Evolutionary conservation across 306 rosid genomes (phyloP).

Genomic region (Sicyos baderoa): DNA sequence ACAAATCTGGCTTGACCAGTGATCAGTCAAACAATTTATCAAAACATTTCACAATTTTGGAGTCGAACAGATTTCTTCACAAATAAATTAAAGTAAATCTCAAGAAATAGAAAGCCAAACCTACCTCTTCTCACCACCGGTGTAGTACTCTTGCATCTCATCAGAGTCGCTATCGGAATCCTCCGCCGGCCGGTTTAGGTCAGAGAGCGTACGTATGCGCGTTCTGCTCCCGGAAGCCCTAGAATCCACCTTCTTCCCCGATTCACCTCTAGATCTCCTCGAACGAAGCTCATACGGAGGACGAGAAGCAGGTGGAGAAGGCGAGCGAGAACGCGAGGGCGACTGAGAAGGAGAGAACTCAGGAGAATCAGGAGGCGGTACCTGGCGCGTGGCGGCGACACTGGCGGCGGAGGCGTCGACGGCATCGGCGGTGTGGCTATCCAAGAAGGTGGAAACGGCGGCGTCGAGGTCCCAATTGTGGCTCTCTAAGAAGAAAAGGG

Average conservation of each 20-base stretch:
- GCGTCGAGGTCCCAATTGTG: slow-evolving; percentile 86
- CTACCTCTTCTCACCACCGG: slow-evolving; percentile 92
- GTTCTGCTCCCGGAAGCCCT: slow-evolving; percentile 38
- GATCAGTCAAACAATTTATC: not conserved
- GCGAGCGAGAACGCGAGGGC: slow-evolving; percentile 32
- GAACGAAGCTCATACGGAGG: slow-evolving; percentile 72
- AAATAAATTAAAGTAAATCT: not conserved
- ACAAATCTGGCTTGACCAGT: not conserved
- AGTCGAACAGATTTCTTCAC: not conserved
- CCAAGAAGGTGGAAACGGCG: slow-evolving; percentile 75
- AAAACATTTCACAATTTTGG: not conserved
- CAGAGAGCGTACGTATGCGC: slow-evolving; percentile 50
- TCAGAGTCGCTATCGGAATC: slow-evolving; percentile 58
- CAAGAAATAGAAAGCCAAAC: not conserved
- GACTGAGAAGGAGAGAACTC: slow-evolving; percentile 21
- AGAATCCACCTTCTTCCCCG: slow-evolving; percentile 12
- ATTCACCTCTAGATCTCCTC: slow-evolving; percentile 32
- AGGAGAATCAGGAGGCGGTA: slow-evolving; percentile 21
- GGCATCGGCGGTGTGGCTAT: slow-evolving; percentile 23
- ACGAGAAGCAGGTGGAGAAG: slow-evolving; percentile 29
- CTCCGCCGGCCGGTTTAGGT: slow-evolving; percentile 45
- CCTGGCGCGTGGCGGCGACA: slow-evolving; percentile 13
- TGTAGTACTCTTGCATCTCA: slow-evolving; percentile 63
- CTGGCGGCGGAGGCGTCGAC: slow-evolving; percentile 4
- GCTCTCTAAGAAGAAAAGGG: slow-evolving; percentile 67